These are phyloP conservation scores for Aspergillus nomiae DNA, from an alignment of 2,329 filamentous ascomycete species.

Conservation along the genomic window DNA sequence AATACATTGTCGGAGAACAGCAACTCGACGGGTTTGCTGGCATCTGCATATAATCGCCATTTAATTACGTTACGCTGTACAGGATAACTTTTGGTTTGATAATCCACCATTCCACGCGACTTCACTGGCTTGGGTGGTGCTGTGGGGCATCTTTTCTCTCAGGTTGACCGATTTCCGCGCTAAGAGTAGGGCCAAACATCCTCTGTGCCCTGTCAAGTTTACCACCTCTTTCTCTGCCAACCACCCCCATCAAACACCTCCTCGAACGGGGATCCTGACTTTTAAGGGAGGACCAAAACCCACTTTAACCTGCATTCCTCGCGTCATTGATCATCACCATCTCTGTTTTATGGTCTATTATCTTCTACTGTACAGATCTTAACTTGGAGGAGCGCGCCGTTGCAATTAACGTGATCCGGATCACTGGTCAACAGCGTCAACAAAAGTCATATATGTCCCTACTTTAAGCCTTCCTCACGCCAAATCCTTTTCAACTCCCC, in stretches of 20 bases:
- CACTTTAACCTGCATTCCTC: slow-evolving; percentile 18
- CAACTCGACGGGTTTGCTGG: background rate
- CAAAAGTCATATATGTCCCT: slow-evolving; percentile 28
- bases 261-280: slow-evolving; percentile 12
- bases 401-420: slow-evolving; percentile 22
- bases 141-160: slow-evolving; percentile 39
- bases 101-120: slow-evolving; percentile 31
- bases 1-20: background rate
- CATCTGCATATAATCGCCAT: slow-evolving; percentile 1
- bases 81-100: slow-evolving; percentile 11
- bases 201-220: slow-evolving; percentile 40
- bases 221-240: slow-evolving; percentile 31
- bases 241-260: slow-evolving; percentile 19
- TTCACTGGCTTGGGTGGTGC: slow-evolving; percentile 23
- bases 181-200: slow-evolving; percentile 47
- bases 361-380: slow-evolving; percentile 4
- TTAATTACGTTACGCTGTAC: slow-evolving; percentile 11
- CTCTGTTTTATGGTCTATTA: background rate
- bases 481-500: slow-evolving; percentile 21
- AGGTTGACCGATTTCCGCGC: slow-evolving; percentile 36
- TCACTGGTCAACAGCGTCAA: slow-evolving; percentile 34
- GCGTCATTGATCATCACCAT: slow-evolving; percentile 18
- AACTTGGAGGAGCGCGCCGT: slow-evolving; percentile 14
- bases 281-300: background rate
- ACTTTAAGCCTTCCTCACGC: slow-evolving; percentile 18